A percentile compares a stretch with the other conserved stretches of the same genome.
phyloP scores from a whole-genome alignment of 192 early-diverging fungal genomes.

The Martensiomyces pterosporus region DNA sequence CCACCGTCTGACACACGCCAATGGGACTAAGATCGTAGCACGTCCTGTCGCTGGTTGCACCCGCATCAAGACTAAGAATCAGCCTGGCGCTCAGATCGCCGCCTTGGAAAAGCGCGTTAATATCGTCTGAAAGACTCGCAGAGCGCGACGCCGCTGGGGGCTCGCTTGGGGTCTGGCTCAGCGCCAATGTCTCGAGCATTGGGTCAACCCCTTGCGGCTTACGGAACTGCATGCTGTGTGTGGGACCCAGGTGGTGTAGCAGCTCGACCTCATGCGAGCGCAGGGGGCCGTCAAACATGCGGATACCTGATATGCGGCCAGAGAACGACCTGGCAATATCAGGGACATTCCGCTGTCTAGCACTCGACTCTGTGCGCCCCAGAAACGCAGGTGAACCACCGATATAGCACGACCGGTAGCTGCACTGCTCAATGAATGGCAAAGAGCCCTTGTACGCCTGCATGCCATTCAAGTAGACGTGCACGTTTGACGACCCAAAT shows the following conservation, averaged over 20 bases:
- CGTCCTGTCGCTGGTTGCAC: conserved; percentile 1
- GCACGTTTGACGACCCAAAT: conserved; percentile 33
- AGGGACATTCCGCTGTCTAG: neutral
- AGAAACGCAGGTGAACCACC: conserved; percentile 11
- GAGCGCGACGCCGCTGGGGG: conserved; percentile 9
- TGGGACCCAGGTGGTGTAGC: conserved; percentile 30
- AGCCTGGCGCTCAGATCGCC: conserved; percentile 17
- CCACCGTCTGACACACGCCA: conserved; percentile 36
- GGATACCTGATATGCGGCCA: conserved; percentile 20
- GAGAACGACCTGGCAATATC: conserved; percentile 4
- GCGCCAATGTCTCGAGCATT: neutral
- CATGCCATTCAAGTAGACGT: conserved; percentile 22
- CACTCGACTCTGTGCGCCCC: neutral
- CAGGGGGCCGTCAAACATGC: conserved; percentile 37
- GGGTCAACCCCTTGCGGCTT: conserved; percentile 16
- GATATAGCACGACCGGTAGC: conserved; percentile 21
- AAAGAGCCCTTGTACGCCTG: conserved; percentile 21
- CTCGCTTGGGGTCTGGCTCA: conserved; percentile 8
- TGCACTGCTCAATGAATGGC: conserved; percentile 25
- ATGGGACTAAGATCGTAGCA: conserved; percentile 30
- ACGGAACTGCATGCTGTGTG: conserved; percentile 18
- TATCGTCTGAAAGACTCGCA: conserved; percentile 7
- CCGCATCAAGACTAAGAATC: conserved; percentile 14
- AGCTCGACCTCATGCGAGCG: conserved; percentile 18
- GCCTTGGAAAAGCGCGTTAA: conserved; percentile 7